Evolutionary conservation across 805 yeast genomes (phyloP), one percentile per base, ranked within the genome.

Genomic region (Komagataella kurtzmanii): DNA sequence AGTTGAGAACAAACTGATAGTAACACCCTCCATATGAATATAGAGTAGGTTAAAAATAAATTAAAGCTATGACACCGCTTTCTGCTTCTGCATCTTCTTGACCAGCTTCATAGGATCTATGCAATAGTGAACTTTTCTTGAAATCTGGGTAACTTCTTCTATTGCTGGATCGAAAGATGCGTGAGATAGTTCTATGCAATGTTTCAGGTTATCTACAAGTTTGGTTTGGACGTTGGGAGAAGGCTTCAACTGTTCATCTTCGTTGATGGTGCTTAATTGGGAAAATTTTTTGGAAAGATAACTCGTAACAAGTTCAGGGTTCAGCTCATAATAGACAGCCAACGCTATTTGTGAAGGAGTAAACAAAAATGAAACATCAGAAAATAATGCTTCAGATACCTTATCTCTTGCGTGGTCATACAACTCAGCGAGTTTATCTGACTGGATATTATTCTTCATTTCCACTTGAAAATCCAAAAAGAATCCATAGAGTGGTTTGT

Each of bases 271-370:
- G 47, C 50, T 45, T 46, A 54, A 17, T 7, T 23, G 44, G 17
- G 17, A 59, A 56, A 83, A 83, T 63, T 85, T 87, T 57, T 75
- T 72, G 56, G 75, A 74, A 56, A 91, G 66, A 65, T 90, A 90
- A 55, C 79, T 73, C 51, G 78, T 79, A 2, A 85, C 77, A 44
- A 86, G 66, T 21, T 75, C 77, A 55, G 75, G 79, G 65, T 88
- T 86, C 12, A 75, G 78, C 51, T 76, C 73, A 67, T 84, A 79
- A 61, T 90, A 72, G 14, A 93, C 88, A 0, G 97, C 93, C 50
- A 93, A 70, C 1, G 98, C 97, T 30, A 93, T 87, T 61, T 93
- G 99, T 1, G 98, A 96, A 0, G 99, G 99, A 0, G 98, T 83
- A 66, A 69, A 91, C 43, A 80, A 69, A 58, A 88, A 91, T 7